Percentiles rank a stretch among this genome's conserved stretches.
Evolutionary conservation across 345 rosid genomes (phyloP).

Genomic region (Camelina hispida): DNA sequence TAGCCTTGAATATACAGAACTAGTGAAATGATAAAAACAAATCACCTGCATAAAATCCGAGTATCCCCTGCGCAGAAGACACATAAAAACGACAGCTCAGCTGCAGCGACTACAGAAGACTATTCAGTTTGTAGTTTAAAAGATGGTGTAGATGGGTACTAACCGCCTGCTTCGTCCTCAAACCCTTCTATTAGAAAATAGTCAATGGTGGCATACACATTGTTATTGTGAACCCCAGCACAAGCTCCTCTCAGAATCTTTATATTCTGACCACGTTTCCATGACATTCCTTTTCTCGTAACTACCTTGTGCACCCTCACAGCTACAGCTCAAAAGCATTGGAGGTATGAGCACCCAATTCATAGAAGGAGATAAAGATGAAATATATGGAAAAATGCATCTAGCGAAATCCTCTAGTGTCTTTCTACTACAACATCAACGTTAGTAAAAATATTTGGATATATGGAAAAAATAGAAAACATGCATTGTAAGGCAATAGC

Average conservation of each 20-base stretch:
- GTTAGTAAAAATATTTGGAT: background rate
- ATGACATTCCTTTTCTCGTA: conserved; percentile 52
- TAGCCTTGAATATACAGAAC: conserved; percentile 1
- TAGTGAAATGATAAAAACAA: background rate
- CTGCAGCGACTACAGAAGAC: conserved; percentile 9
- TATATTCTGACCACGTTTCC: conserved; percentile 68
- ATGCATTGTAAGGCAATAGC: conserved; percentile 13
- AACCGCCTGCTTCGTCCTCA: conserved; percentile 77
- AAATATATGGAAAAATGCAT: conserved; percentile 5
- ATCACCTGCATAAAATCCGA: conserved; percentile 75
- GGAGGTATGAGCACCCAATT: conserved; percentile 26
- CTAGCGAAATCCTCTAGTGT: background rate
- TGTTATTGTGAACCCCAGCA: conserved; percentile 50
- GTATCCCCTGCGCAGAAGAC: conserved; percentile 59
- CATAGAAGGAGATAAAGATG: conserved; percentile 13
- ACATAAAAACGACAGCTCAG: conserved; percentile 13
- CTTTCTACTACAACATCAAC: conserved; percentile 22
- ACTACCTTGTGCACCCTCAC: conserved; percentile 62
- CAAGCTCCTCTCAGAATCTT: conserved; percentile 75
- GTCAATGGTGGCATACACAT: conserved; percentile 67
- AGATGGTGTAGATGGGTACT: conserved; percentile 23
- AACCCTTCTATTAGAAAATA: conserved; percentile 72
- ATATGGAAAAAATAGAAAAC: background rate
- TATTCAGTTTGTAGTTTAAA: conserved; percentile 8
- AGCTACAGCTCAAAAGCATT: conserved; percentile 49